Conservation (phyloP, 768 basidiomycete genomes). For the Tylopilus subfusipes region DNA sequence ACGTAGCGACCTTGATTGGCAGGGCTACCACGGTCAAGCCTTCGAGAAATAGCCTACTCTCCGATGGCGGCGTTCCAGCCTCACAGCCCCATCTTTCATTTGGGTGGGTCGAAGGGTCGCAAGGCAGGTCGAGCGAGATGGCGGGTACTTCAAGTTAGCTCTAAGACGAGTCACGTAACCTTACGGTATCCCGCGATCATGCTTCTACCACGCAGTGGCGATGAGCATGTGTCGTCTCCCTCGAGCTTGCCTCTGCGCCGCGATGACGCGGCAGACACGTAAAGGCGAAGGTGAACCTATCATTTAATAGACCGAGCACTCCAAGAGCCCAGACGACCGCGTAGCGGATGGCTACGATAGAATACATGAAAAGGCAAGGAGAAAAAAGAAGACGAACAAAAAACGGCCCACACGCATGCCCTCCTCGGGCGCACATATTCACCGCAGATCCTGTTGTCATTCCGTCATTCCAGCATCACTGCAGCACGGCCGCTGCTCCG, state of each 20-base stretch:
- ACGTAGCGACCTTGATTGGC: background rate
- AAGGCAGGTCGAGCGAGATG: constrained; percentile 13
- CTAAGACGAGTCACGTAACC: constrained; percentile 20
- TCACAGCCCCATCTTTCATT: constrained; percentile 19
- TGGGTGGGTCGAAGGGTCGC: constrained; percentile 1
- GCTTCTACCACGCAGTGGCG: constrained; percentile 30
- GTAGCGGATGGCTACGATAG: constrained; percentile 9
- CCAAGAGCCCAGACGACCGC: constrained; percentile 15
- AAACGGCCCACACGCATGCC: constrained; percentile 4
- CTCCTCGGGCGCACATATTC: constrained; percentile 18
- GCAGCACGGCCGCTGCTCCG: constrained; percentile 28
- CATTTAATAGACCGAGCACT: constrained; percentile 18
- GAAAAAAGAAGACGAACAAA: constrained; percentile 9
- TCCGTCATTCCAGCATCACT: constrained; percentile 24
- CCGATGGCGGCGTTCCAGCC: constrained; percentile 7
- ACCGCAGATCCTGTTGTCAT: constrained; percentile 31
- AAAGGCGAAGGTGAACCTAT: constrained; percentile 9
- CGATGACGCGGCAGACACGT: constrained; percentile 15
- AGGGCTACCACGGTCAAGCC: constrained; percentile 6
- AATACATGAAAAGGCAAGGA: constrained; percentile 14
- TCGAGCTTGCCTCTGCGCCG: constrained; percentile 1
- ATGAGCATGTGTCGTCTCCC: constrained; percentile 20
- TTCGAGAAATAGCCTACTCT: constrained; percentile 2
- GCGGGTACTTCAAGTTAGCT: background rate
- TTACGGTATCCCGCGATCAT: constrained; percentile 30